Base-by-base conservation (phyloP, 2,329 filamentous ascomycete species). In the Sclerotinia glacialis region DNA sequence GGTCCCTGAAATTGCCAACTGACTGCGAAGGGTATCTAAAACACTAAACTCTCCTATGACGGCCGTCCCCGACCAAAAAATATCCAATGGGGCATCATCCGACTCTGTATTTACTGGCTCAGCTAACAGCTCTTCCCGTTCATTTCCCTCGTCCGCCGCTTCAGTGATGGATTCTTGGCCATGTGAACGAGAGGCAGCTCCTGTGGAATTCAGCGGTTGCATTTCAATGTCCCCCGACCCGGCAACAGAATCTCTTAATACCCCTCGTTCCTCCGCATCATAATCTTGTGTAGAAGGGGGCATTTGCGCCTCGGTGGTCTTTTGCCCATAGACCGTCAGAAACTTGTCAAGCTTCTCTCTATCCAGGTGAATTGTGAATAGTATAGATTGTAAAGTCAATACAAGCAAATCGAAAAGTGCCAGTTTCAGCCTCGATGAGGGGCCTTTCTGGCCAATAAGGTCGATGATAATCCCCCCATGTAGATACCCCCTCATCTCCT, bases 381-480 rank as follows among this genome's bases (percentile, higher is more conserved):
- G 88, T 53, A 89, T 75, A 69, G 85, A 85, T 75, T 90, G 88
- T 18, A 89, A 72, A 1, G 76, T 77, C 49, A 89, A 72, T 9
- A 90, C 80, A 40, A 85, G 72, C 8, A 84, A 31, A 74, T 90
- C 88, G 53, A 86, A 76, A 2, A 84, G 72, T 6, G 89, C 70
- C 55, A 89, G 81, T 61, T 83, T 81, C 21, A 85, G 72, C 69
- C 81, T 82, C 31, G 85, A 87, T 1, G 82, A 81, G 1, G 87
- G 85, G 5, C 86, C 85, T 70, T 83, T 83, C 75, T 90, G 87
- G 18, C 88, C 88, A 71, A 90, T 81, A 71, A 90, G 87, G 73
- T 90, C 88, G 71, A 89, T 83, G 31, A 90, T 80, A 61, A 89
- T 79, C 44, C 88, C 88, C 31, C 88, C 88, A 69, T 90, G 87